Evolutionary conservation across 2,329 filamentous ascomycete genomes (phyloP).

Genomic region (Saccharata proteae): DNA sequence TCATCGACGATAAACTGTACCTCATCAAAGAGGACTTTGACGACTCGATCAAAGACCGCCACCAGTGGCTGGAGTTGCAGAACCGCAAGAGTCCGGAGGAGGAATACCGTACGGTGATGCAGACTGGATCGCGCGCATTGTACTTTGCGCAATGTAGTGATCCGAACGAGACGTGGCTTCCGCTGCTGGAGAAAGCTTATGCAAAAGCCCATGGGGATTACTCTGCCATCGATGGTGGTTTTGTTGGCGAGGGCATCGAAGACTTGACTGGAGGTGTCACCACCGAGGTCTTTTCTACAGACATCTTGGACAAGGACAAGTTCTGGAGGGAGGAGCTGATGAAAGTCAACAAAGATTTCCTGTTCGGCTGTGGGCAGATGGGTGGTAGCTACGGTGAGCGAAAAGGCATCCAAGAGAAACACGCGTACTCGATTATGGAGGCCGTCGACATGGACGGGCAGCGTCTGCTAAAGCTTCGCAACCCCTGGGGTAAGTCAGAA

Average conservation of each 20-base stretch:
- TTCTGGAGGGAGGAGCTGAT: constrained; percentile 72
- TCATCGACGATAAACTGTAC: constrained; percentile 83
- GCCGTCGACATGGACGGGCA: constrained; percentile 41
- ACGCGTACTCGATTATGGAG: constrained; percentile 46
- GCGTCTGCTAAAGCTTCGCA: constrained; percentile 54
- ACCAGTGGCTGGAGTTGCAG: constrained; percentile 58
- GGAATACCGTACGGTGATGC: constrained; percentile 56
- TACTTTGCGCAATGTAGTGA: constrained; percentile 67
- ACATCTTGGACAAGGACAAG: constrained; percentile 62
- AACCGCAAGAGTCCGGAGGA: constrained; percentile 47
- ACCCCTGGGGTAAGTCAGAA: constrained; percentile 71
- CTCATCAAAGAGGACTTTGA: constrained; percentile 69
- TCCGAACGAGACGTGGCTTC: constrained; percentile 71
- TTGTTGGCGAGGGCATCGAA: constrained; percentile 47
- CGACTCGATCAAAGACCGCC: constrained; percentile 57
- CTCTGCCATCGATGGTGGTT: constrained; percentile 59
- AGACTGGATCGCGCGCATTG: constrained; percentile 62
- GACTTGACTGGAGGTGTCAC: constrained; percentile 57
- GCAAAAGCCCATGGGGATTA: constrained; percentile 78
- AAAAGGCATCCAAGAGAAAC: constrained; percentile 27
- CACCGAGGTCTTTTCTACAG: constrained; percentile 51
- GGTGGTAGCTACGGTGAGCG: constrained; percentile 50
- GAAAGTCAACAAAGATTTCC: constrained; percentile 66
- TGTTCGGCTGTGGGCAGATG: constrained; percentile 60
- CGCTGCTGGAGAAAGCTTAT: constrained; percentile 69